Percentiles rank a stretch among this genome's conserved stretches.
Evolutionary conservation across 2,329 filamentous ascomycete species (phyloP).

Genomic region (Domatiomyces globalis): DNA sequence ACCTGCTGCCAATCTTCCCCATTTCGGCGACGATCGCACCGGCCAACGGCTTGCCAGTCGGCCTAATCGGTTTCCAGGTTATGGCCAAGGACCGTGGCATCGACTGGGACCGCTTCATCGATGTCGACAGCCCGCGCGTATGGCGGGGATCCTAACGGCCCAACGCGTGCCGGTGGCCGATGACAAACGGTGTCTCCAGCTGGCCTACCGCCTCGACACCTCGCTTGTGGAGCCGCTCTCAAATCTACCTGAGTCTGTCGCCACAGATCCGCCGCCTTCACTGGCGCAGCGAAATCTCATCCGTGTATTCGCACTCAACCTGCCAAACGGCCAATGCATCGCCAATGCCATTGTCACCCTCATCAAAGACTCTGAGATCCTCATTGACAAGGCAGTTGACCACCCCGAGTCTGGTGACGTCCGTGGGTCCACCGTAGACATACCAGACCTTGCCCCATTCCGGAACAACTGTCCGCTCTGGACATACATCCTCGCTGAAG

Average conservation of each 20-base stretch:
- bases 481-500: conserved; percentile 1
- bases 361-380: background rate
- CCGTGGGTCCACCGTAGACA: background rate
- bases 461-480: background rate
- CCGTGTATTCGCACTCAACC: background rate
- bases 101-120: background rate
- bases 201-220: background rate
- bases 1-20: background rate
- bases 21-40: background rate
- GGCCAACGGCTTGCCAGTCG: background rate
- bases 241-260: background rate
- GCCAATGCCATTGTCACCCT: background rate
- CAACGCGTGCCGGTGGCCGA: background rate
- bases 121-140: background rate
- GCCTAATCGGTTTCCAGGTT: background rate
- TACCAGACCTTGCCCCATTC: background rate
- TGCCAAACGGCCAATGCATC: background rate
- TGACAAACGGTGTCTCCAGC: background rate
- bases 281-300: background rate
- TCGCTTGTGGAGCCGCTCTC: background rate
- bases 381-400: background rate
- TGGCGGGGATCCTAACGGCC: background rate
- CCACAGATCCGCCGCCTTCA: background rate
- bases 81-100: background rate
- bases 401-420: background rate